Percentiles rank a stretch among this genome's conserved stretches.
phyloP scores from a whole-genome alignment of 1,284 basidiomycete species.

The Sanghuangporus baumii region DNA sequence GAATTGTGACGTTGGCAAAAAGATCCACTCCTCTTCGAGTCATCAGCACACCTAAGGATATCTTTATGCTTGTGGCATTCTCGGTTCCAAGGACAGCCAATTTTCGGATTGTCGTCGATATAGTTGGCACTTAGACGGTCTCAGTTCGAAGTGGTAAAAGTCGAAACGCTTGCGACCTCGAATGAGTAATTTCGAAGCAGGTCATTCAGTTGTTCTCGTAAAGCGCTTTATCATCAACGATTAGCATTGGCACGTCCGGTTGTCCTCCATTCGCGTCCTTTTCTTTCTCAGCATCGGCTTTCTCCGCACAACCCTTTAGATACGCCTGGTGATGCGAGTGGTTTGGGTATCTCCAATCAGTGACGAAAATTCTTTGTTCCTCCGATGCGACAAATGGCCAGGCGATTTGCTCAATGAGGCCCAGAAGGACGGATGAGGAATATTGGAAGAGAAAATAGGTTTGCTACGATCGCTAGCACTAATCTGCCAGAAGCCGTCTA shows the following conservation, averaged over 20 bases:
- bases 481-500: too few relatives aligned
- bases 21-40: too few relatives aligned
- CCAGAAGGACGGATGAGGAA: conserved; percentile 88
- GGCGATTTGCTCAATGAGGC: conserved; percentile 78
- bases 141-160: too few relatives aligned
- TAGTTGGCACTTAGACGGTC: too few relatives aligned
- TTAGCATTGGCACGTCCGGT: conserved; percentile 14
- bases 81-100: too few relatives aligned
- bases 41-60: too few relatives aligned
- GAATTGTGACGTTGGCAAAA: too few relatives aligned
- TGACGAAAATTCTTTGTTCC: conserved; percentile 7
- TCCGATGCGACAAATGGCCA: conserved; percentile 27
- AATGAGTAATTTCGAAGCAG: too few relatives aligned
- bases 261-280: conserved; percentile 9
- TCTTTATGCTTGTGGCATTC: too few relatives aligned
- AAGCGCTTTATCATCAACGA: conserved; percentile 26
- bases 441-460: conserved; percentile 74
- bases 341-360: conserved; percentile 10
- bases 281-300: conserved; percentile 12
- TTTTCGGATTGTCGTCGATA: too few relatives aligned
- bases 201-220: conserved; percentile 21
- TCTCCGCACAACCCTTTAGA: background rate
- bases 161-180: too few relatives aligned
- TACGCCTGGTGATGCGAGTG: conserved; percentile 11
- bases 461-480: conserved; percentile 41